Evolutionary conservation across 2,329 filamentous ascomycete genomes (phyloP).

Genomic region (Ramularia endophylla): DNA sequence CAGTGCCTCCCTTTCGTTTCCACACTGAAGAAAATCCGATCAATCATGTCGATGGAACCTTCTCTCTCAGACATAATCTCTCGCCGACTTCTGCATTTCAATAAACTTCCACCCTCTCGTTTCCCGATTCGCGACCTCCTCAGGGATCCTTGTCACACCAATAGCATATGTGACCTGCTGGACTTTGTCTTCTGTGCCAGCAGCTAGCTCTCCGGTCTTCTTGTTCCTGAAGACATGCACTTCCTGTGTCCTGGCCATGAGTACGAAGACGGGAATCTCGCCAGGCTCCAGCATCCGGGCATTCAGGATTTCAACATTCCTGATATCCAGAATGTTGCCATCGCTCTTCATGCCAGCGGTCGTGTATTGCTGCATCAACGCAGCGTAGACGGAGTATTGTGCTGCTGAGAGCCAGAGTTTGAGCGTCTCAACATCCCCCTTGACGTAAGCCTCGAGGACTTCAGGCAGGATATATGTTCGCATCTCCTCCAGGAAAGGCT

Average conservation of each 20-base stretch:
- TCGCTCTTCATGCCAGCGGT: constrained; percentile 90
- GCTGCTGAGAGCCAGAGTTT: constrained; percentile 95
- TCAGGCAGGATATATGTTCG: constrained; percentile 97
- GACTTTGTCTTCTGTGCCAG: constrained; percentile 98
- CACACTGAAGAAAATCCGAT: too few relatives aligned
- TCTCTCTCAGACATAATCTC: constrained; percentile 67
- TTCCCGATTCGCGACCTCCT: constrained; percentile 95
- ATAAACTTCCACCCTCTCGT: constrained; percentile 96
- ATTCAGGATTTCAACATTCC: constrained; percentile 81
- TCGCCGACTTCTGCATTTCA: constrained; percentile 95
- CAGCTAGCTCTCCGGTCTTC: constrained; percentile 82
- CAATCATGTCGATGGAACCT: too few relatives aligned
- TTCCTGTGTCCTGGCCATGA: constrained; percentile 94
- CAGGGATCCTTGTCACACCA: constrained; percentile 84
- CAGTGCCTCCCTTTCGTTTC: too few relatives aligned
- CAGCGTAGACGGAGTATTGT: constrained; percentile 93
- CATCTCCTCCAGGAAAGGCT: constrained; percentile 90
- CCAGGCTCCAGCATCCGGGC: constrained; percentile 77
- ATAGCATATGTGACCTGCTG: constrained; percentile 98
- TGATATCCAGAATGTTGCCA: constrained; percentile 89
- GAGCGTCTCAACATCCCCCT: constrained; percentile 83
- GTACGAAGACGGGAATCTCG: constrained; percentile 91
- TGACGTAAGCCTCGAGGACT: constrained; percentile 95
- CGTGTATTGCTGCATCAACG: constrained; percentile 94
- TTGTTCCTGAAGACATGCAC: constrained; percentile 94